These are phyloP conservation scores for Microsporum audouinii DNA, from an alignment of 2,329 filamentous ascomycete genomes.

Conservation along the genomic window DNA sequence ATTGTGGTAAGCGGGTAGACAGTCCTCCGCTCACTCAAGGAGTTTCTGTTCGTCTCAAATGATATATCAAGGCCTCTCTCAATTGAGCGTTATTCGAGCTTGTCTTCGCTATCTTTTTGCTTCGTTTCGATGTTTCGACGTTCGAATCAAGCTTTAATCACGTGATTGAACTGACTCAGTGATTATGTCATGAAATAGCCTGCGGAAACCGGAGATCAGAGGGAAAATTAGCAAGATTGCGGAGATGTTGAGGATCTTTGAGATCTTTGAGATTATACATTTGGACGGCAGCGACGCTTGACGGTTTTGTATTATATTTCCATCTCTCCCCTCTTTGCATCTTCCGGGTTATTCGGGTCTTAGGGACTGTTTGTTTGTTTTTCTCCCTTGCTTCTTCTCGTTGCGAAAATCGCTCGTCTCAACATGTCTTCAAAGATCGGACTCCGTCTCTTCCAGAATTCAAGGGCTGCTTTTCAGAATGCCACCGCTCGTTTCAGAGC, in stretches of 20 bases:
- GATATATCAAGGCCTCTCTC: conserved; percentile 2
- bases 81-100: conserved; percentile 10
- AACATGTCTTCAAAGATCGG: conserved; percentile 48
- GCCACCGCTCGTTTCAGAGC: conserved; percentile 46
- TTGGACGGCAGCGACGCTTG: too few species aligned
- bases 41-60: background rate
- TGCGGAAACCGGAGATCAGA: background rate
- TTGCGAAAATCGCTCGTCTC: conserved; percentile 5
- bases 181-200: background rate
- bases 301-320: background rate
- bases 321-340: background rate
- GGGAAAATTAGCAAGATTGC: background rate
- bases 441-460: conserved; percentile 46
- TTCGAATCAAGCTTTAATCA: background rate
- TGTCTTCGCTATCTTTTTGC: background rate
- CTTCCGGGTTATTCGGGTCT: background rate
- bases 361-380: background rate
- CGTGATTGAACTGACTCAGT: background rate
- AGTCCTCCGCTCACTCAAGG: conserved; percentile 5
- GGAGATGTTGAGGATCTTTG: background rate
- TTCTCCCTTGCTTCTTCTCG: background rate
- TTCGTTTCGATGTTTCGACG: background rate
- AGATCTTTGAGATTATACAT: background rate
- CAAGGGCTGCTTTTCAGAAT: conserved; percentile 40
- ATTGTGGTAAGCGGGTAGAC: conserved; percentile 41